These are phyloP conservation scores for Phytophthora rubi DNA, from an alignment of 352 stramenopile species.

Conservation along the genomic window DNA sequence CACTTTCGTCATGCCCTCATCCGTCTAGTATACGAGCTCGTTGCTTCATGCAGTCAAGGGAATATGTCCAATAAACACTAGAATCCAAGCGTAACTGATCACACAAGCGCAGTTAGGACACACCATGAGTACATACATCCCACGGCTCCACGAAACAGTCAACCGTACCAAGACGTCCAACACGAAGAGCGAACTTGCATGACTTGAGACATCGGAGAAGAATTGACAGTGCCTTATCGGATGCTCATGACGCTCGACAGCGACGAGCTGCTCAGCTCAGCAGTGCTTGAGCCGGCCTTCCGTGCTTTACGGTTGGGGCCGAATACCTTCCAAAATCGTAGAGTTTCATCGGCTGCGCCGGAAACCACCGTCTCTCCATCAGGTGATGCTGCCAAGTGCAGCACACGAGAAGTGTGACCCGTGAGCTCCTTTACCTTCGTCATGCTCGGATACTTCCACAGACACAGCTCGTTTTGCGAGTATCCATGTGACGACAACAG, in stretches of 20 bases:
- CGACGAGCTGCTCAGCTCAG: constrained; percentile 67
- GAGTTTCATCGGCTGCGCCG: constrained; percentile 97
- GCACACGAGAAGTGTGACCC: constrained; percentile 96
- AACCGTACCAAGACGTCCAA: background rate
- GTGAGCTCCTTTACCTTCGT: constrained; percentile 97
- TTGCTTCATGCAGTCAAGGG: constrained; percentile 19
- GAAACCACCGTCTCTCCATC: constrained; percentile 98
- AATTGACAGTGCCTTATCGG: constrained; percentile 49
- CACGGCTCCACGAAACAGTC: background rate
- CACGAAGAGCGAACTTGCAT: constrained; percentile 17
- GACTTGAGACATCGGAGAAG: constrained; percentile 12
- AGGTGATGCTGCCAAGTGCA: constrained; percentile 97
- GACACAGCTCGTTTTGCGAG: constrained; percentile 96
- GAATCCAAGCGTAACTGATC: constrained; percentile 17
- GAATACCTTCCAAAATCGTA: constrained; percentile 99
- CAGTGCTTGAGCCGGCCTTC: constrained; percentile 60
- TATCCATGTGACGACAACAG: constrained; percentile 98
- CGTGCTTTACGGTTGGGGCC: constrained; percentile 82
- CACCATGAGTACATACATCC: constrained; percentile 4
- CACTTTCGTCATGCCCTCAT: constrained; percentile 20
- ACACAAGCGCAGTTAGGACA: constrained; percentile 14
- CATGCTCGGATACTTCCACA: constrained; percentile 99
- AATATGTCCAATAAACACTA: constrained; percentile 22
- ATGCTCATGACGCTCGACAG: constrained; percentile 87
- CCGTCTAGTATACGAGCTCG: constrained; percentile 28